Evolutionary conservation across 768 basidiomycete species (phyloP), one percentile per base, ranked within the genome.

Genomic region (Serendipita indica): DNA sequence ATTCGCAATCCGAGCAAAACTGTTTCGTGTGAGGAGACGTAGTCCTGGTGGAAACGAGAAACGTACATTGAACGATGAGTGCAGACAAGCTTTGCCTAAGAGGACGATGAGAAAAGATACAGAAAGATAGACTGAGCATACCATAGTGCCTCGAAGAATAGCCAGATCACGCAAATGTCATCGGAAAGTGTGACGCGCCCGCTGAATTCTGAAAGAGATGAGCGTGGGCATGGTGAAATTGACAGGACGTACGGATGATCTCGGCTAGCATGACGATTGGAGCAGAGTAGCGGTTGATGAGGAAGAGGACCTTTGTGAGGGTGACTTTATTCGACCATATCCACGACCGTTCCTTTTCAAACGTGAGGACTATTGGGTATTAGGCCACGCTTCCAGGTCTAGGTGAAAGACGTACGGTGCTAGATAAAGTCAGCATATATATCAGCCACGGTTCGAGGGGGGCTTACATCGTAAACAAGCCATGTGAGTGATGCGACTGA

Each of bases 341-440:
- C 49, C 49, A 54, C 32, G 16, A 22, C n/a, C 49, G 49, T 54
- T 54, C 49, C n/a, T 54, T 54, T 18, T 54, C 49, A 30, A 54
- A 54, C 4, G 49, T 54, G 1, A 54, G 25, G 49, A 54, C 49
- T 54, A 18, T 7, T 25, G 32, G 12, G 45, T 12, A 2, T 22
- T 16, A 54, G 32, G 25, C 32, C n/a, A 46, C 12, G 41, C 12
- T 18, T 54, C 25, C 22, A 33, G 14, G 1, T 14, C 1, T 46
- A 1, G 45, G 25, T 12, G 22, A 46, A 12, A 16, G 1, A 46
- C 37, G 25, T 46, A 46, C 45, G 13, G 25, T 46, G 45, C 45
- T 46, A 46, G 22, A 46, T 13, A 46, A 27, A 27, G 14, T 13
- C 13, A 22, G 12, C 45, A 46, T 10, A n/a, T 27, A 46, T 13